A percentile compares a stretch with the other conserved stretches of the same genome.
These are phyloP conservation scores for Neonectria punicea DNA, from an alignment of 2,329 filamentous ascomycete species.

Conservation along the genomic window DNA sequence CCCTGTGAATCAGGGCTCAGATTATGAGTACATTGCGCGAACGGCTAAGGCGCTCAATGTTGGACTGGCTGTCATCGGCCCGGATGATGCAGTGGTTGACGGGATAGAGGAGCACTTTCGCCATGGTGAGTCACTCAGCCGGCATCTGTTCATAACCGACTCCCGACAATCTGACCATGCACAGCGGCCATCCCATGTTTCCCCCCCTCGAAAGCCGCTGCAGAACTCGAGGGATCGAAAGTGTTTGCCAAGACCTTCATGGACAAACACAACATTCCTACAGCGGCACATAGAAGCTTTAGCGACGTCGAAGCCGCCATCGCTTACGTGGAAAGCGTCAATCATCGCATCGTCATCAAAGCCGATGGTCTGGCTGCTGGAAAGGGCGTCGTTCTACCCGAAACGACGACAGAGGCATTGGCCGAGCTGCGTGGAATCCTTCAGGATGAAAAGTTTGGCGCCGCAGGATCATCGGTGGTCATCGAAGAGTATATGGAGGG, in stretches of 20 bases:
- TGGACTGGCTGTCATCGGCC: slow-evolving; percentile 78
- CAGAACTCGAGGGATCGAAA: slow-evolving; percentile 81
- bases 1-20: slow-evolving; percentile 46
- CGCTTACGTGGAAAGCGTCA: slow-evolving; percentile 68
- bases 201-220: slow-evolving; percentile 74
- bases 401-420: slow-evolving; percentile 67
- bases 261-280: slow-evolving; percentile 77
- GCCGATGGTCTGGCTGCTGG: slow-evolving; percentile 79
- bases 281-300: slow-evolving; percentile 78
- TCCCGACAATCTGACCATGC: background rate
- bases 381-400: slow-evolving; percentile 65
- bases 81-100: slow-evolving; percentile 78
- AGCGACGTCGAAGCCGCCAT: slow-evolving; percentile 67
- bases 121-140: slow-evolving; percentile 46
- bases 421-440: slow-evolving; percentile 74
- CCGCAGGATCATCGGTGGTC: slow-evolving; percentile 75
- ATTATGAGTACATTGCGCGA: slow-evolving; percentile 70
- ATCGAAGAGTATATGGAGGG: slow-evolving; percentile 79
- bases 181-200: slow-evolving; percentile 70
- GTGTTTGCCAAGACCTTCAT: slow-evolving; percentile 85
- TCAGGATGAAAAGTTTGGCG: slow-evolving; percentile 72
- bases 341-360: slow-evolving; percentile 76
- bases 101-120: slow-evolving; percentile 79
- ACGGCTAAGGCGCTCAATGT: slow-evolving; percentile 66
- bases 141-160: background rate